These are phyloP conservation scores for Coffea eugenioides DNA, from an alignment of 257 asterid species.

Conservation along the genomic window DNA sequence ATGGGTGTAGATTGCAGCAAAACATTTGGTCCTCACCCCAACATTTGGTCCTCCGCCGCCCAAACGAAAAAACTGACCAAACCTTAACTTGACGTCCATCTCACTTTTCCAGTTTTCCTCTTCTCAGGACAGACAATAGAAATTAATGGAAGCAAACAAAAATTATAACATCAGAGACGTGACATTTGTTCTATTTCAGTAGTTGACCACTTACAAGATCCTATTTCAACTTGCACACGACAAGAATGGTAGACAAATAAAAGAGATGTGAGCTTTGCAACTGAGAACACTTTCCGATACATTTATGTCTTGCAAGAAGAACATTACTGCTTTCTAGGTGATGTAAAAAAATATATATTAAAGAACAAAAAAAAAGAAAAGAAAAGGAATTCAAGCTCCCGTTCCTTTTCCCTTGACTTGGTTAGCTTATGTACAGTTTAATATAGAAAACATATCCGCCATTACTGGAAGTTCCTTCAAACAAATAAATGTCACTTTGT, in stretches of 20 bases:
- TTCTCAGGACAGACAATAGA: no score
- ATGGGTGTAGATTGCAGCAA: no score
- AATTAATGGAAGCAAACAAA: no score
- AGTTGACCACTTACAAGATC: no score
- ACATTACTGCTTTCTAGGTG: background rate
- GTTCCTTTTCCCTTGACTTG: background rate
- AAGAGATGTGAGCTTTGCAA: background rate
- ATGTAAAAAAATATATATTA: background rate
- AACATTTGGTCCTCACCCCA: no score
- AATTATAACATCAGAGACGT: background rate
- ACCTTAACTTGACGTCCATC: no score
- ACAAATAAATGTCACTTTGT: slow-evolving; percentile 26
- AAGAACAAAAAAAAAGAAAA: background rate
- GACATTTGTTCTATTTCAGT: no score
- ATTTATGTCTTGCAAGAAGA: background rate
- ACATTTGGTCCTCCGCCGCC: no score
- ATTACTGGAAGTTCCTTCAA: slow-evolving; percentile 4
- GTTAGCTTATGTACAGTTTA: slow-evolving; percentile 10
- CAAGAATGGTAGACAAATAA: no score
- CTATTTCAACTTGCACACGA: no score
- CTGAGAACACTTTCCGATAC: background rate
- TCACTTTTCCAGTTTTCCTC: no score
- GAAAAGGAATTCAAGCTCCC: background rate
- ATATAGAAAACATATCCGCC: background rate
- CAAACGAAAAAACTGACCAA: no score